Conservation (phyloP, 169 alveolate genomes). For the Plasmodium reichenowi region DNA sequence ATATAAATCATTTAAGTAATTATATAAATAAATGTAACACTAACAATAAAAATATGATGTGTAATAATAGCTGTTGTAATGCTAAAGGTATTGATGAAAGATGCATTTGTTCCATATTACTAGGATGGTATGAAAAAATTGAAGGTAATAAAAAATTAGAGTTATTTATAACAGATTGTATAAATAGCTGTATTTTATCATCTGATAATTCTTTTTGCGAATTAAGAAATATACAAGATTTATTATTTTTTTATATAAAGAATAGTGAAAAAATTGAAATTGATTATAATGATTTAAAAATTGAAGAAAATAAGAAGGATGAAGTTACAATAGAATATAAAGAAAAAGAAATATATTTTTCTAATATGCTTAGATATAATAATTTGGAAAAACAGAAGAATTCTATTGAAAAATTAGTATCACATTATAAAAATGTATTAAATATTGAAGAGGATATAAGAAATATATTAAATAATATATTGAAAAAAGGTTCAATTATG, state of each 20-base stretch:
- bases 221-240: background rate
- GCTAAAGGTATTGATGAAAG: background rate
- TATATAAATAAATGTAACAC: background rate
- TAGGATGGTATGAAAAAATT: conserved; percentile 7
- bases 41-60: background rate
- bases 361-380: conserved; percentile 28
- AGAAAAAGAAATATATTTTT: conserved; percentile 48
- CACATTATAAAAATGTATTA: conserved; percentile 12
- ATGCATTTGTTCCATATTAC: conserved; percentile 8
- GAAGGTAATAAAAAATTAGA: conserved; percentile 50
- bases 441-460: conserved; percentile 28
- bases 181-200: conserved; percentile 36
- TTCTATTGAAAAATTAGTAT: conserved; percentile 43
- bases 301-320: conserved; percentile 20
- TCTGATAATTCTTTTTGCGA: conserved; percentile 9
- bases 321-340: background rate
- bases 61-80: background rate
- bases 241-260: conserved; percentile 28
- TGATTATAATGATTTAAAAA: conserved; percentile 24
- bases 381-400: conserved; percentile 38
- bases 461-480: background rate
- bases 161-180: conserved; percentile 36
- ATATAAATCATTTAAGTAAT: background rate
- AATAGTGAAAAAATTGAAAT: conserved; percentile 48
- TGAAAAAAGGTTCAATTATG: background rate